Percentiles rank a stretch among this genome's conserved stretches.
phyloP scores from a whole-genome alignment of 495 filamentous ascomycete genomes.

The Rhypophila decipiens region DNA sequence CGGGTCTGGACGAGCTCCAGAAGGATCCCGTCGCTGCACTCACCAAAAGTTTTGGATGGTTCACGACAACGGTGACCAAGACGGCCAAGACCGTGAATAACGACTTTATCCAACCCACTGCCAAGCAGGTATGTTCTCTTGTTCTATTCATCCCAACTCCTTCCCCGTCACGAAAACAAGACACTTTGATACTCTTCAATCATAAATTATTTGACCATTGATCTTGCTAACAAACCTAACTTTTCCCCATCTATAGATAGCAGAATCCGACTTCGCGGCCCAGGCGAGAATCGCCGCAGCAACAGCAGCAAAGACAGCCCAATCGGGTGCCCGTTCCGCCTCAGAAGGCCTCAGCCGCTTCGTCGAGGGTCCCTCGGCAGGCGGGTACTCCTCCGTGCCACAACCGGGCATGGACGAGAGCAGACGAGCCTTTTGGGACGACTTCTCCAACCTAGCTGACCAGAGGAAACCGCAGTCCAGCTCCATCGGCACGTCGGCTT shows the following conservation, averaged over 20 bases:
- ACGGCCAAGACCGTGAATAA: slow-evolving; percentile 85
- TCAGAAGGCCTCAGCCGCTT: slow-evolving; percentile 75
- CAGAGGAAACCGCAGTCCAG: slow-evolving; percentile 31
- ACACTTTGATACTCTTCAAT: background rate
- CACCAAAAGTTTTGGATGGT: slow-evolving; percentile 92
- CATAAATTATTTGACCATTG: background rate
- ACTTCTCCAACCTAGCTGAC: slow-evolving; percentile 51
- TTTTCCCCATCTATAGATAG: slow-evolving; percentile 46
- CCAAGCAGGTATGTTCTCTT: slow-evolving; percentile 69
- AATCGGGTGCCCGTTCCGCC: slow-evolving; percentile 59
- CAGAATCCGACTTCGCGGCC: slow-evolving; percentile 80
- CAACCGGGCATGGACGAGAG: slow-evolving; percentile 52
- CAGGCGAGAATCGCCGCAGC: slow-evolving; percentile 69
- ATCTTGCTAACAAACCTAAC: background rate
- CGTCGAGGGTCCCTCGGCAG: slow-evolving; percentile 54
- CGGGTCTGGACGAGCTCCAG: slow-evolving; percentile 75
- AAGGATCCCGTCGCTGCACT: slow-evolving; percentile 84
- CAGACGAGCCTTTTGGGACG: slow-evolving; percentile 91
- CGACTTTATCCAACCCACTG: slow-evolving; percentile 81
- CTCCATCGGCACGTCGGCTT: slow-evolving; percentile 67
- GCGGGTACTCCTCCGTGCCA: slow-evolving; percentile 27
- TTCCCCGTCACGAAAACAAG: background rate
- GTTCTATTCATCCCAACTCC: too few species aligned
- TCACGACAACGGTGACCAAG: slow-evolving; percentile 76
- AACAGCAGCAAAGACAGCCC: slow-evolving; percentile 53